These are phyloP conservation scores for Aspergillus fijiensis DNA, from an alignment of 2,329 filamentous ascomycete genomes.

Conservation along the genomic window DNA sequence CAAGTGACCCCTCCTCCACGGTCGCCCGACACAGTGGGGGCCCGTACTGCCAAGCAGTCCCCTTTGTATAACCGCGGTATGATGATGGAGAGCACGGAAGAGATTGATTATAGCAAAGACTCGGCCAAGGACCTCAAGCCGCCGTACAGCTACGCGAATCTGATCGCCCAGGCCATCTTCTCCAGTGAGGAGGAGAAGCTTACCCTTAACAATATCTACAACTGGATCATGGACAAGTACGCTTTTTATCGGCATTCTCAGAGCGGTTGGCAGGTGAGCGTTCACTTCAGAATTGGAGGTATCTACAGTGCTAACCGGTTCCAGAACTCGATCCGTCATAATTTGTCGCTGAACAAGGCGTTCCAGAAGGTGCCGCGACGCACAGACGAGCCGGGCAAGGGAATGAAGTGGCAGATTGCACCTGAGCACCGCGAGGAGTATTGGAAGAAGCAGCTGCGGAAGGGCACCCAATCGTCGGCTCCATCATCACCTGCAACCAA, in stretches of 20 bases:
- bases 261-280: constrained; percentile 83
- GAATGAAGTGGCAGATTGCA: constrained; percentile 98
- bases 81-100: constrained; percentile 55
- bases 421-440: constrained; percentile 84
- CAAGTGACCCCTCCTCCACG: constrained; percentile 43
- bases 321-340: constrained; percentile 94
- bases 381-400: constrained; percentile 94
- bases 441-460: constrained; percentile 62
- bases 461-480: constrained; percentile 45
- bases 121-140: constrained; percentile 89
- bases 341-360: constrained; percentile 88
- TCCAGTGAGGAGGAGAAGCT: constrained; percentile 83
- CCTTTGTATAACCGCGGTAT: constrained; percentile 51
- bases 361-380: constrained; percentile 91
- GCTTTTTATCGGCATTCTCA: constrained; percentile 87
- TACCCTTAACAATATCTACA: constrained; percentile 89
- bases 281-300: not conserved
- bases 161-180: constrained; percentile 95
- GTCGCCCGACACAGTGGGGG: constrained; percentile 41
- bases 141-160: constrained; percentile 90
- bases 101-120: constrained; percentile 67
- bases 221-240: constrained; percentile 86
- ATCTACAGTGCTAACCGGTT: not conserved
- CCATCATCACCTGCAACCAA: constrained; percentile 49
- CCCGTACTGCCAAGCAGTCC: constrained; percentile 45